These are phyloP conservation scores for Pythium oligandrum DNA, from an alignment of 352 stramenopile species.

Conservation along the genomic window DNA sequence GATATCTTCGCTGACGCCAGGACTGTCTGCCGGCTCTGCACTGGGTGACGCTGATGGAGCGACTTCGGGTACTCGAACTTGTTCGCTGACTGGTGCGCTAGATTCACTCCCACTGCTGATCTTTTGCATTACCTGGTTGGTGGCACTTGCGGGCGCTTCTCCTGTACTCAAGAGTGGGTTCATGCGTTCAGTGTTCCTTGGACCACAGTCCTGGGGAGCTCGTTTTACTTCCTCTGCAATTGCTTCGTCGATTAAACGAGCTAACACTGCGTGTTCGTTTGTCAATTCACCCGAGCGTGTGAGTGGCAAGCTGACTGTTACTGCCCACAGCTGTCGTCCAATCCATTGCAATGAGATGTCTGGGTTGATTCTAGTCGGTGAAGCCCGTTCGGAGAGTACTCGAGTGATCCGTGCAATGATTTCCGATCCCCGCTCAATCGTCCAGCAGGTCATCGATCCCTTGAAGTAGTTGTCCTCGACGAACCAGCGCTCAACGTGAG, in stretches of 20 bases:
- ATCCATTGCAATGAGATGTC: slow-evolving; percentile 81
- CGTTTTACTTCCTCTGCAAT: slow-evolving; percentile 31
- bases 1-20: no score
- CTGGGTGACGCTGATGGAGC: no score
- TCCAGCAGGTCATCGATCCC: slow-evolving; percentile 71
- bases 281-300: slow-evolving; percentile 52
- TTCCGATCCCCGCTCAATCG: slow-evolving; percentile 58
- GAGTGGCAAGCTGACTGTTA: slow-evolving; percentile 64
- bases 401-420: slow-evolving; percentile 53
- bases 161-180: slow-evolving; percentile 12
- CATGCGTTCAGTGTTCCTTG: slow-evolving; percentile 1
- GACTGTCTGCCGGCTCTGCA: no score
- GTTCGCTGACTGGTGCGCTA: no score
- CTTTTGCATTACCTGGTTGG: no score
- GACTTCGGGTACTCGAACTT: no score
- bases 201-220: slow-evolving; percentile 8
- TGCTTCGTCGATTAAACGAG: slow-evolving; percentile 54
- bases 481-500: slow-evolving; percentile 65
- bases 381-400: slow-evolving; percentile 25
- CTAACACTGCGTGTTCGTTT: slow-evolving; percentile 57
- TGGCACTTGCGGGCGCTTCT: neutral
- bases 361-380: slow-evolving; percentile 34
- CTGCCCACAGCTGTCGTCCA: slow-evolving; percentile 55
- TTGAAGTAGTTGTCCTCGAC: slow-evolving; percentile 69
- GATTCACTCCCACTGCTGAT: no score